Conservation (phyloP, 2,329 filamentous ascomycete species). For the Aspergillus felis region DNA sequence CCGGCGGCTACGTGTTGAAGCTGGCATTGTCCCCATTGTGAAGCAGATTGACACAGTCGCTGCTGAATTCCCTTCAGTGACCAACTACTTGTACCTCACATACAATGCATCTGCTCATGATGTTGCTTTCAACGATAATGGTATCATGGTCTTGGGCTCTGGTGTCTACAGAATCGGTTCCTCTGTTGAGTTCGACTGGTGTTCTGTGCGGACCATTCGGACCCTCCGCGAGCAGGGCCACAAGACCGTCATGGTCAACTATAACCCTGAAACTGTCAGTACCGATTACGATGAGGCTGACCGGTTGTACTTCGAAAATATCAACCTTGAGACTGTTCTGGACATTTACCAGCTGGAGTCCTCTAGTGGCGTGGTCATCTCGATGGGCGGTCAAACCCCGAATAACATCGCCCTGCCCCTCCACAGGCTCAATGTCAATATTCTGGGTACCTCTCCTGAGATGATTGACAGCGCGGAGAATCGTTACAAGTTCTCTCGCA, state of each 20-base stretch:
- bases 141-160: conserved; percentile 93
- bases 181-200: conserved; percentile 99
- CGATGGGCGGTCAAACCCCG: conserved; percentile 95
- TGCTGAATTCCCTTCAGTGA: conserved; percentile 89
- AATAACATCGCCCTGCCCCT: conserved; percentile 96
- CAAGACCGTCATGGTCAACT: conserved; percentile 97
- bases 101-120: conserved; percentile 91
- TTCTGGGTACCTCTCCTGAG: conserved; percentile 92
- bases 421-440: conserved; percentile 82
- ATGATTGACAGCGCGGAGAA: conserved; percentile 99
- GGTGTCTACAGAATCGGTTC: conserved; percentile 97
- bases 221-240: conserved; percentile 77
- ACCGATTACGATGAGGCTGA: conserved; percentile 96
- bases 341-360: conserved; percentile 90
- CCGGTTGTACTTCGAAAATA: conserved; percentile 92
- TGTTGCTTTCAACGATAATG: conserved; percentile 78
- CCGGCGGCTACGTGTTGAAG: conserved; percentile 76
- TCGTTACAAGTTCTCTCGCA: conserved; percentile 96
- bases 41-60: conserved; percentile 99
- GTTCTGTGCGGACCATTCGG: conserved; percentile 88
- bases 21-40: conserved; percentile 80
- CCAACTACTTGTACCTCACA: conserved; percentile 94
- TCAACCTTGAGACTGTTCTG: conserved; percentile 81
- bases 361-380: conserved; percentile 80
- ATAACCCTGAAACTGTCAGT: conserved; percentile 83